phyloP scores from a whole-genome alignment of 805 yeast genomes.

The Candida manassasensis region DNA sequence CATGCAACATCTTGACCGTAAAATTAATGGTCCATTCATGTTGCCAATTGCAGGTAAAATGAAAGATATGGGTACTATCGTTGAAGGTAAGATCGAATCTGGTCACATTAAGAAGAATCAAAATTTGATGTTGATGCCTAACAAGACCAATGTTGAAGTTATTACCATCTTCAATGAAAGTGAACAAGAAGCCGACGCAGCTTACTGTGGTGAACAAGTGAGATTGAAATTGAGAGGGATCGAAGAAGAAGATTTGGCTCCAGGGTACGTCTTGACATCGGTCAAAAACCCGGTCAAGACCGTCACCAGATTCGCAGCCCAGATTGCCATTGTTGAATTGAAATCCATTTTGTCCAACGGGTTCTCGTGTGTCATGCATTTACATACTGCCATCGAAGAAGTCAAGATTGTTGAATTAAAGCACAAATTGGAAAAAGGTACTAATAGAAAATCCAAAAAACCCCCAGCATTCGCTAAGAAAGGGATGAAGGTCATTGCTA shows the following conservation, averaged over 20 bases:
- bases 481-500: slow-evolving; percentile 97
- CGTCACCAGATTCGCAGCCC: slow-evolving; percentile 89
- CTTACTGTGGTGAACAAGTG: slow-evolving; percentile 96
- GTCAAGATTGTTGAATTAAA: slow-evolving; percentile 74
- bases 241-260: slow-evolving; percentile 92
- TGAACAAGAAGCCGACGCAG: slow-evolving; percentile 87
- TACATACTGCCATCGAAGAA: slow-evolving; percentile 97
- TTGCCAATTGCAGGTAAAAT: slow-evolving; percentile 90
- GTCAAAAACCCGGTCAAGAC: slow-evolving; percentile 84
- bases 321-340: slow-evolving; percentile 93
- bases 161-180: slow-evolving; percentile 88
- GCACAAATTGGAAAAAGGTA: slow-evolving; percentile 94
- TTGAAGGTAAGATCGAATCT: slow-evolving; percentile 97
- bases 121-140: slow-evolving; percentile 85
- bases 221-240: slow-evolving; percentile 89
- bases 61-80: slow-evolving; percentile 95
- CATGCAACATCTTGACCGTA: slow-evolving; percentile 79
- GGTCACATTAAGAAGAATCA: slow-evolving; percentile 85
- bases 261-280: slow-evolving; percentile 89
- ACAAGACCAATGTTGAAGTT: slow-evolving; percentile 77
- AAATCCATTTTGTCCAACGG: slow-evolving; percentile 93
- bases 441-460: slow-evolving; percentile 92
- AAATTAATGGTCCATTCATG: slow-evolving; percentile 94
- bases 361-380: slow-evolving; percentile 96
- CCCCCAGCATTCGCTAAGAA: slow-evolving; percentile 98